Percentiles rank a stretch among this genome's conserved stretches.
Conservation (phyloP, 2,329 filamentous ascomycete species). For the Monosporascus cannonballus region DNA sequence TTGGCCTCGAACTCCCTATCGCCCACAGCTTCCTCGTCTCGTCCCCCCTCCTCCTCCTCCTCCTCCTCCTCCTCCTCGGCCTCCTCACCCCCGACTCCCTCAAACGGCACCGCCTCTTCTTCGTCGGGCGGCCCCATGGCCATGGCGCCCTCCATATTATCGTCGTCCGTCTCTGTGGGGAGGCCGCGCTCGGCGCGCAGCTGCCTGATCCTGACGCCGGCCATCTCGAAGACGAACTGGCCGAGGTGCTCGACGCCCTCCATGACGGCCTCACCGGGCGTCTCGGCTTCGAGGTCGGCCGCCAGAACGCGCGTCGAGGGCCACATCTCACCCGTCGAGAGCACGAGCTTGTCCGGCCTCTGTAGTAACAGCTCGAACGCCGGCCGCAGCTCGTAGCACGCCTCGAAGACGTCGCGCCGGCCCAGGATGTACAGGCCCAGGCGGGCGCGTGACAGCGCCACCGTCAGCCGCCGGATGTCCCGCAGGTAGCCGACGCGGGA, state of each 20-base stretch:
- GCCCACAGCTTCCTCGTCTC: background rate
- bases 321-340: constrained; percentile 84
- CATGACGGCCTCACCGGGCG: constrained; percentile 64
- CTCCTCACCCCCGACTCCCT: constrained; percentile 15
- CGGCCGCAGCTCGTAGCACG: constrained; percentile 78
- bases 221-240: constrained; percentile 97
- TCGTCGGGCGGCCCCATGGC: constrained; percentile 23
- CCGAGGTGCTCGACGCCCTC: constrained; percentile 89
- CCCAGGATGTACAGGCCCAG: constrained; percentile 90
- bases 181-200: constrained; percentile 34
- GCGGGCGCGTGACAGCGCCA: constrained; percentile 86
- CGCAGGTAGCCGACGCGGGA: constrained; percentile 86
- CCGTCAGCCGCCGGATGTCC: constrained; percentile 87
- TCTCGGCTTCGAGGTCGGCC: constrained; percentile 40
- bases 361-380: constrained; percentile 75
- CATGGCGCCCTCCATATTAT: constrained; percentile 2
- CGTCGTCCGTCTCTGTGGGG: constrained; percentile 10
- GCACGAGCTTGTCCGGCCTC: constrained; percentile 72
- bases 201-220: constrained; percentile 53
- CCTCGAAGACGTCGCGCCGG: constrained; percentile 80
- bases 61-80: constrained; percentile 20
- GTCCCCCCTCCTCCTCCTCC: too few relatives aligned
- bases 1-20: constrained; percentile 2
- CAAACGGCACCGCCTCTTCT: constrained; percentile 16
- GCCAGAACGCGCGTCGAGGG: constrained; percentile 52